A percentile compares a stretch with the other conserved stretches of the same genome.
Evolutionary conservation across 2,329 filamentous ascomycete species (phyloP).

Genomic region (Cercospora beticola): DNA sequence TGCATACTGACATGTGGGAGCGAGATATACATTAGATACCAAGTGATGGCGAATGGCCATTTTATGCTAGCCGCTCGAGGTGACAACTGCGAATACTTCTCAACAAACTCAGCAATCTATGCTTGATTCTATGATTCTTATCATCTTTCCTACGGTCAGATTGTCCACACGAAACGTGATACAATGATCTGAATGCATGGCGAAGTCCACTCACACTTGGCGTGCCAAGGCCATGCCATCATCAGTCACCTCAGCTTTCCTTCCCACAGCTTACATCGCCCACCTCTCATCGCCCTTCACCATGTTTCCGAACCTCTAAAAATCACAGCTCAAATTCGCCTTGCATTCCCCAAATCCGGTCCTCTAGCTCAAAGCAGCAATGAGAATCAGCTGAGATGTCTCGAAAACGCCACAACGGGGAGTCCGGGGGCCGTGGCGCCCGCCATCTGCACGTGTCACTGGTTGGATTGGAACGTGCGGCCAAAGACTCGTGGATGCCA

Average conservation of each 20-base stretch:
- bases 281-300: background rate
- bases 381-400: conserved; percentile 1
- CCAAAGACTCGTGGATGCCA: background rate
- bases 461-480: background rate
- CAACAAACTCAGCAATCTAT: background rate
- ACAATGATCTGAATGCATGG: background rate
- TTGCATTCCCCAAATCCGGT: background rate
- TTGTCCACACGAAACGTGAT: background rate
- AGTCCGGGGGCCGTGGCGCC: conserved; percentile 1
- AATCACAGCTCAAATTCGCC: background rate
- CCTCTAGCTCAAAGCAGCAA: background rate
- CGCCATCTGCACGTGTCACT: conserved; percentile 11
- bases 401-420: conserved; percentile 6
- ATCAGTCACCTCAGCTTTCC: background rate
- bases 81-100: background rate
- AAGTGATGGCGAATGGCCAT: background rate
- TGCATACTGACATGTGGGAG: background rate
- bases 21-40: background rate
- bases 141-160: background rate
- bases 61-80: background rate
- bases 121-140: background rate
- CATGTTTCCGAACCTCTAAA: background rate
- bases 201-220: background rate
- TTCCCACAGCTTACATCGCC: background rate
- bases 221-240: background rate